Evolutionary conservation across 148 eudicot species (phyloP), one percentile per base, ranked within the genome.

Genomic region (Chenopodium berlandieri): DNA sequence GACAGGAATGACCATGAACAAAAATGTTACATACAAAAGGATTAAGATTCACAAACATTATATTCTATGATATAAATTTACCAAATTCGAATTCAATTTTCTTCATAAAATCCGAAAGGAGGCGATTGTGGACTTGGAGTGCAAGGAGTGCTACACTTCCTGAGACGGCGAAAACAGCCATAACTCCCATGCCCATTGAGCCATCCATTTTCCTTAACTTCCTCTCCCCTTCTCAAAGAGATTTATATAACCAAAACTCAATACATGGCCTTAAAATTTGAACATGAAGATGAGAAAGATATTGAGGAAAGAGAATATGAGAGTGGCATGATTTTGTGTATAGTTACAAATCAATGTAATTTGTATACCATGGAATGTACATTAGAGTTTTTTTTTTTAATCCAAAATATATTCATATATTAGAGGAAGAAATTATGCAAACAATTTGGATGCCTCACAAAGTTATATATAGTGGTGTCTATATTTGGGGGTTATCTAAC

Each of bases 141-240:
- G 97, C 89, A 79, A 94, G 77, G 66, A 94, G 75, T 31, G 88
- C 94, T 4, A 94, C 90, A 73, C 97, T 90, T 48, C 98, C 94
- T 0, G 97, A 92, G 73, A 92, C 93, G 3, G 90, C 97, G 76
- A 94, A 91, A 71, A 94, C 97, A 20, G 90, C 90, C 92, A 92
- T 83, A 54, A 84, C 82, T 22, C 91, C 97, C 19, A 89, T 83
- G 31, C 92, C 89, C 67, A 86, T 54, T 10, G 91, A 89, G 77
- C 84, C 80, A 65, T 92, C 92, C 97, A 94, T 91, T 72, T 78
- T 22, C 31, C 25, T n/a, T 64, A 64, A n/a, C 23, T 12, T 62
- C 7, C 23, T 4, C 7, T 62, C 65, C 58, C 64, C 76, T 81
- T 52, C 77, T 60, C 32, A 58, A 48, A 67, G 23, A 69, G 69